A percentile compares a stretch with the other conserved stretches of the same genome.
Conservation (phyloP, 139 green algal species). For the Marvania coccoides region DNA sequence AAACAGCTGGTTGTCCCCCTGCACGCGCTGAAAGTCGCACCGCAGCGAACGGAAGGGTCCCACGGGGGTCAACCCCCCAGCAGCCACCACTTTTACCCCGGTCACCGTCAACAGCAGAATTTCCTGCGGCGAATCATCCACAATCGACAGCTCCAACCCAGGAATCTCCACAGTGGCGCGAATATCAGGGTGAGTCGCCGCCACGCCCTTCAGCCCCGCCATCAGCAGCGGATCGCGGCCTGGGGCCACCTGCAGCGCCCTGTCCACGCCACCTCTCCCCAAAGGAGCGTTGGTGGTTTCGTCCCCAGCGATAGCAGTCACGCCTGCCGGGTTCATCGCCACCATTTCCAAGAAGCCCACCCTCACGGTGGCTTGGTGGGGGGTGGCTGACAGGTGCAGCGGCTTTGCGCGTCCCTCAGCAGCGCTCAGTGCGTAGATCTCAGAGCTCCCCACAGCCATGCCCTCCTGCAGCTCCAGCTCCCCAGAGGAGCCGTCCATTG, state of each 20-base stretch:
- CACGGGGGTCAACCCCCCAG: not conserved
- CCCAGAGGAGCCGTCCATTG: not conserved
- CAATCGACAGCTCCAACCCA: constrained; percentile 57
- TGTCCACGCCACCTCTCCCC: constrained; percentile 39
- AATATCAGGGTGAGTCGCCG: not conserved
- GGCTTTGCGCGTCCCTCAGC: not conserved
- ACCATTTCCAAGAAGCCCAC: constrained; percentile 28
- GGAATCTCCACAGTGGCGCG: constrained; percentile 21
- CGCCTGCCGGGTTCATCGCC: constrained; percentile 27
- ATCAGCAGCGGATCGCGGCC: constrained; percentile 13
- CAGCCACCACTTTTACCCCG: not conserved
- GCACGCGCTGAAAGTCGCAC: constrained; percentile 26
- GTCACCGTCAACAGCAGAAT: constrained; percentile 44
- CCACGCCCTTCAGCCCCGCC: not conserved
- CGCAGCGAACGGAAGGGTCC: constrained; percentile 11
- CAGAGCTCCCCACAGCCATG: not conserved
- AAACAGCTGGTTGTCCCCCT: constrained; percentile 72
- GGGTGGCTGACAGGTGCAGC: constrained; percentile 12
- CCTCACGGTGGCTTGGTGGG: constrained; percentile 5
- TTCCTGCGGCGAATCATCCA: constrained; percentile 70
- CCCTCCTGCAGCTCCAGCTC: constrained; percentile 47
- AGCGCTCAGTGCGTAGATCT: constrained; percentile 16
- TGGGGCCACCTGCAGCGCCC: constrained; percentile 38
- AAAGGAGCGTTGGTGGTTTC: constrained; percentile 23
- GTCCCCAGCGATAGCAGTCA: constrained; percentile 34